Percentiles rank a stretch among this genome's conserved stretches.
phyloP scores from a whole-genome alignment of 78 protist species.

The Chrysochromulina tobinii region DNA sequence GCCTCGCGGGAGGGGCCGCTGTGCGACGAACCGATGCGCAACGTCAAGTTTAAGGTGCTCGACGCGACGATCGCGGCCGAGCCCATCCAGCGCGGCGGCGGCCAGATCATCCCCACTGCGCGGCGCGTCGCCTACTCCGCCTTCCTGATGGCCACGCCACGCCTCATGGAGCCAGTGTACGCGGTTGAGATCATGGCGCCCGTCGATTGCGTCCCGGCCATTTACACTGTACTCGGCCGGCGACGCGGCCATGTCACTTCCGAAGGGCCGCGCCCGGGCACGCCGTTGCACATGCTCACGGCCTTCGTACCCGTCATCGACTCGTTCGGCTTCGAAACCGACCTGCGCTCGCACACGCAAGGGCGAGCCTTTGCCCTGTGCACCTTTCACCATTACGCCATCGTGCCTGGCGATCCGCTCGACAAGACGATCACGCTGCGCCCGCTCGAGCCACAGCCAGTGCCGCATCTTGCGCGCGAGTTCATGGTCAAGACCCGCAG shows the following conservation, averaged over 20 bases:
- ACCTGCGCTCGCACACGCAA: conserved; percentile 84
- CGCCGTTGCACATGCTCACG: conserved; percentile 82
- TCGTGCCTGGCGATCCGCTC: conserved; percentile 94
- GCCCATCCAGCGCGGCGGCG: conserved; percentile 64
- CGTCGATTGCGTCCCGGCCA: conserved; percentile 86
- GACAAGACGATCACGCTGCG: conserved; percentile 87
- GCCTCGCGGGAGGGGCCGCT: conserved; percentile 95
- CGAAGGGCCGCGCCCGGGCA: conserved; percentile 87
- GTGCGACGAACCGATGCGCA: conserved; percentile 72
- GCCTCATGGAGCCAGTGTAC: conserved; percentile 92
- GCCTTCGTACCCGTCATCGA: conserved; percentile 96
- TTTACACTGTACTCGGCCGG: conserved; percentile 74
- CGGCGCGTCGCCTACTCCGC: conserved; percentile 90
- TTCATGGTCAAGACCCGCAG: conserved; percentile 98
- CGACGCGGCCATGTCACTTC: conserved; percentile 51
- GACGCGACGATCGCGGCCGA: conserved; percentile 83
- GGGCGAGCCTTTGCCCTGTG: conserved; percentile 90
- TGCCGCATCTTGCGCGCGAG: conserved; percentile 95
- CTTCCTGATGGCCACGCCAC: conserved; percentile 89
- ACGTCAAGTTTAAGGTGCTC: conserved; percentile 54
- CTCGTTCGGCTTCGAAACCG: conserved; percentile 99
- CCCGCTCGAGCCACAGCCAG: conserved; percentile 59
- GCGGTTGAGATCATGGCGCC: conserved; percentile 89
- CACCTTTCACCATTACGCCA: conserved; percentile 93
- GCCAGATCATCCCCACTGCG: conserved; percentile 83